A percentile compares a stretch with the other conserved stretches of the same genome.
phyloP scores from a whole-genome alignment of 495 filamentous ascomycete species.

The Penicillium soppii region DNA sequence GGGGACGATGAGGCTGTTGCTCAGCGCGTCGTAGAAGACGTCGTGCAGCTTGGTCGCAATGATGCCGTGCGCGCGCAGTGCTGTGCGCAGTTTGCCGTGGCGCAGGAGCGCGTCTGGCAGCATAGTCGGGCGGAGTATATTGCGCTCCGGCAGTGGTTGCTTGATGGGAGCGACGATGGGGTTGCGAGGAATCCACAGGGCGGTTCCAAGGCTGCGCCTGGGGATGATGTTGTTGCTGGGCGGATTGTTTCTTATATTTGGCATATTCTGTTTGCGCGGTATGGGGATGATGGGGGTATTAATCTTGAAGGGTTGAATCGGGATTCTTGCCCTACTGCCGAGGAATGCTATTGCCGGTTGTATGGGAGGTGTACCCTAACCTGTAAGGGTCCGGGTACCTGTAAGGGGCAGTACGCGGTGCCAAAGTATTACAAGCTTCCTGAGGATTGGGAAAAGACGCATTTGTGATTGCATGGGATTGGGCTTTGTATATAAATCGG shows the following conservation, averaged over 20 bases:
- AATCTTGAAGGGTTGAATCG: slow-evolving; percentile 44
- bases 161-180: slow-evolving; percentile 26
- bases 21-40: neutral
- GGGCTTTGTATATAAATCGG: neutral
- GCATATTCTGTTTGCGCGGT: slow-evolving; percentile 44
- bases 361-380: slow-evolving; percentile 40
- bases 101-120: slow-evolving; percentile 32
- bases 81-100: slow-evolving; percentile 47
- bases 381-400: slow-evolving; percentile 29
- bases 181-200: slow-evolving; percentile 3
- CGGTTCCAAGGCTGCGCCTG: slow-evolving; percentile 24
- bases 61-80: slow-evolving; percentile 42
- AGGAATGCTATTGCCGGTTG: slow-evolving; percentile 45
- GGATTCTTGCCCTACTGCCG: slow-evolving; percentile 36
- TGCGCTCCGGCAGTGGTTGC: slow-evolving; percentile 43
- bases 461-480: slow-evolving; percentile 16
- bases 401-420: slow-evolving; percentile 36
- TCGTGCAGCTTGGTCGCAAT: slow-evolving; percentile 23
- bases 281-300: slow-evolving; percentile 23
- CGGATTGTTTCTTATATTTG: slow-evolving; percentile 43
- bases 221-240: slow-evolving; percentile 39
- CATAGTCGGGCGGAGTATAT: slow-evolving; percentile 40
- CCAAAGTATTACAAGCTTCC: slow-evolving; percentile 37
- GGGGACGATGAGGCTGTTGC: slow-evolving; percentile 8
- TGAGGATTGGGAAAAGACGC: slow-evolving; percentile 32